Evolutionary conservation across 2,329 filamentous ascomycete genomes (phyloP).

Genomic region (Trichoderma guizhouense): DNA sequence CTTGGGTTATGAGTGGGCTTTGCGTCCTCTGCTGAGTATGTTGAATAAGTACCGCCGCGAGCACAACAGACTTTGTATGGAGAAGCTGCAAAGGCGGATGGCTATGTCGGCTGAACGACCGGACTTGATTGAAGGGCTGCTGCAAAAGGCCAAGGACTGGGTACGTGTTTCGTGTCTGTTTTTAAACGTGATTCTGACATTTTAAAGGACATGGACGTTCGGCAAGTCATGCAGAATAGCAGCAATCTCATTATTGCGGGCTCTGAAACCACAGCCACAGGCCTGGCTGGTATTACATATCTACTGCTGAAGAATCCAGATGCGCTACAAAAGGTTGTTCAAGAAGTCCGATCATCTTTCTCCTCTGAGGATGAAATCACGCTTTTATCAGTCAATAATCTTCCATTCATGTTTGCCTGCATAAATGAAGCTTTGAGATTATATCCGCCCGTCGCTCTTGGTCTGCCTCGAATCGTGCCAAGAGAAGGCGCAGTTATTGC

Average conservation of each 20-base stretch:
- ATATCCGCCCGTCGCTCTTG: not conserved
- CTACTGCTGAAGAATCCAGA: not conserved
- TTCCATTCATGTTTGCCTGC: not conserved
- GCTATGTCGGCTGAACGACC: not conserved
- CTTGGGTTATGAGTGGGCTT: not conserved
- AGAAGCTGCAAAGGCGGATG: not conserved
- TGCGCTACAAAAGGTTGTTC: not conserved
- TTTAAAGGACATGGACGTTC: not conserved
- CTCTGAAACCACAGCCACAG: not conserved
- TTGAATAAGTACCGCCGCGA: not conserved
- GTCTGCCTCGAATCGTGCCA: not conserved
- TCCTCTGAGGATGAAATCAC: not conserved
- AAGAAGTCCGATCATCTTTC: not conserved
- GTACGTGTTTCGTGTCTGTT: not conserved
- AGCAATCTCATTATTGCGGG: not conserved
- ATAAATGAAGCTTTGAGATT: not conserved
- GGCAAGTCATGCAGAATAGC: not conserved
- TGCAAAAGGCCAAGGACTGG: not conserved
- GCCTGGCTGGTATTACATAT: not conserved
- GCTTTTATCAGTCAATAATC: not conserved
- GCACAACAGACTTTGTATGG: not conserved
- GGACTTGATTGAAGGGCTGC: not conserved
- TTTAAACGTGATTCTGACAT: not conserved
- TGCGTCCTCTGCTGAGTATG: not conserved
- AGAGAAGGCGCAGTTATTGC: not conserved